Percentiles rank a stretch among this genome's conserved stretches.
These are phyloP conservation scores for Dactylellina sp. DNA, from an alignment of 2,329 filamentous ascomycete species.

Conservation along the genomic window DNA sequence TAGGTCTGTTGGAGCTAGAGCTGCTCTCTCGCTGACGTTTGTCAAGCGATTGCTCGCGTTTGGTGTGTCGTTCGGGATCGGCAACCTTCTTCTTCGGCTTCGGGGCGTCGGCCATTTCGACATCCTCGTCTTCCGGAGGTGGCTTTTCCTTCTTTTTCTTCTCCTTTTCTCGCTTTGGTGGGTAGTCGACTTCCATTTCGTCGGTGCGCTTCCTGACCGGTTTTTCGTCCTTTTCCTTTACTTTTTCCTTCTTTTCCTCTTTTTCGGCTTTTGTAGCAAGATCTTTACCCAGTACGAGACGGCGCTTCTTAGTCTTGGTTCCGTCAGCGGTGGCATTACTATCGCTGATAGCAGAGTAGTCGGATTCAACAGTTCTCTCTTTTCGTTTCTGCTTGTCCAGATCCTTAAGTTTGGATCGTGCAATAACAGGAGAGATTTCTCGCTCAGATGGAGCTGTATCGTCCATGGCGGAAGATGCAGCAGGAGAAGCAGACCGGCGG, in stretches of 20 bases:
- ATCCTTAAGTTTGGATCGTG: conserved; percentile 55
- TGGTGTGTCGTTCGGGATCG: conserved; percentile 52
- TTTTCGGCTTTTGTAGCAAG: conserved; percentile 42
- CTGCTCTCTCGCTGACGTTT: conserved; percentile 58
- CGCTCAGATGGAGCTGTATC: conserved; percentile 52
- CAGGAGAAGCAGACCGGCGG: conserved; percentile 42
- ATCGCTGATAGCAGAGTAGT: conserved; percentile 56
- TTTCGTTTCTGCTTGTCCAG: conserved; percentile 58
- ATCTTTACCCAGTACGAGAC: conserved; percentile 60
- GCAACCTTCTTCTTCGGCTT: conserved; percentile 43
- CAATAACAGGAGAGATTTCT: conserved; percentile 46
- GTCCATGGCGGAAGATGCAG: conserved; percentile 46
- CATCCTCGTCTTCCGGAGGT: conserved; percentile 47
- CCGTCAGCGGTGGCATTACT: conserved; percentile 48
- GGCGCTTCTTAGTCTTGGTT: conserved; percentile 59
- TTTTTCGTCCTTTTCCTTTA: conserved; percentile 21
- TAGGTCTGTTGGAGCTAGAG: conserved; percentile 53
- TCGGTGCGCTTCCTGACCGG: conserved; percentile 36
- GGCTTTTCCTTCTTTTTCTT: conserved; percentile 52
- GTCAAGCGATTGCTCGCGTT: conserved; percentile 56
- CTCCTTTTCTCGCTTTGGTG: conserved; percentile 49
- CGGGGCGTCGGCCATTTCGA: conserved; percentile 55
- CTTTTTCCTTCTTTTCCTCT: conserved; percentile 32
- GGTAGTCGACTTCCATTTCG: conserved; percentile 49
- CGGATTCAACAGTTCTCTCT: conserved; percentile 56